Evolutionary conservation across 163 green algal species (phyloP).

Genomic region (Chlamydomonas reinhardtii): DNA sequence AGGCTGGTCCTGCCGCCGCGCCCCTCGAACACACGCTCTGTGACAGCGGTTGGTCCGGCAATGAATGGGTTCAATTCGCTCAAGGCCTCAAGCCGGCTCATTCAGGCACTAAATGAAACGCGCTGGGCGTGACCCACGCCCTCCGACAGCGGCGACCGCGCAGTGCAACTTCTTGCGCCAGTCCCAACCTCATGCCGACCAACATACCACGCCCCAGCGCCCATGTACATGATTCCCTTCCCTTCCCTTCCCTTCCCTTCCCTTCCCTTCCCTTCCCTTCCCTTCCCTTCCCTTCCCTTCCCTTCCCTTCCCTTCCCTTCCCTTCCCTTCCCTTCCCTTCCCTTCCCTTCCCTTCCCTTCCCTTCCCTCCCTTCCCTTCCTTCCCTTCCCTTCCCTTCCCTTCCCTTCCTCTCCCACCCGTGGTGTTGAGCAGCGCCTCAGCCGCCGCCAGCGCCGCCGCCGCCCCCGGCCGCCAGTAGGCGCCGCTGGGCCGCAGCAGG

Average conservation of each 20-base stretch:
- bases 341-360: neutral
- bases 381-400: neutral
- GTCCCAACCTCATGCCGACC: too few relatives aligned
- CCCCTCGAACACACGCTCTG: neutral
- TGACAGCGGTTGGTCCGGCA: too few relatives aligned
- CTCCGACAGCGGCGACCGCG: too few relatives aligned
- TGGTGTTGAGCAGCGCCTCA: conserved; percentile 12
- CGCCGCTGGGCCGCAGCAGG: conserved; percentile 11
- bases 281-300: neutral
- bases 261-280: too few relatives aligned
- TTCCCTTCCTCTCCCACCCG: neutral
- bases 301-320: neutral
- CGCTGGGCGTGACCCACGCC: too few relatives aligned
- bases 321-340: neutral
- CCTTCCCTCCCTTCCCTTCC: too few relatives aligned
- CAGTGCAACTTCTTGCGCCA: too few relatives aligned
- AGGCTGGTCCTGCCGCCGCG: neutral
- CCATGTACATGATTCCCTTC: neutral
- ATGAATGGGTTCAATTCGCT: too few relatives aligned
- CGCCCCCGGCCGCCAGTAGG: conserved; percentile 11
- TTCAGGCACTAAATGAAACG: too few relatives aligned
- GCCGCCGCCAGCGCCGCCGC: conserved; percentile 1
- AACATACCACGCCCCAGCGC: too few relatives aligned
- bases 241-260: too few relatives aligned
- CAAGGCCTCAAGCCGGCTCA: too few relatives aligned